Percentiles rank a stretch among this genome's conserved stretches.
Conservation (phyloP, 2,329 filamentous ascomycete genomes). For the Colletotrichum tropicicola region DNA sequence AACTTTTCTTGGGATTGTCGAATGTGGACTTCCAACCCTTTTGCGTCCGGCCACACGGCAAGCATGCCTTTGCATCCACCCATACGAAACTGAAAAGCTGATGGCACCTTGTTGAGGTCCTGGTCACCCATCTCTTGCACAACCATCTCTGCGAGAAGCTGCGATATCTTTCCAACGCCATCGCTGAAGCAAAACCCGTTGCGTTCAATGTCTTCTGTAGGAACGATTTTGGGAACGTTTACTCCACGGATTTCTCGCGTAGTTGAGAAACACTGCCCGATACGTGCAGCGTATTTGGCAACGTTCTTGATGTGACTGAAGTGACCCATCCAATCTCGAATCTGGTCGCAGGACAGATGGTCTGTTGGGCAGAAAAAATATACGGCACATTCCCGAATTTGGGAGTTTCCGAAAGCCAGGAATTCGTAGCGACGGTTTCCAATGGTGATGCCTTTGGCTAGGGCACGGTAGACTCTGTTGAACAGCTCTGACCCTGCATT, state of each 20-base stretch:
- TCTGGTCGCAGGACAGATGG: conserved; percentile 75
- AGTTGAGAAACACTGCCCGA: conserved; percentile 96
- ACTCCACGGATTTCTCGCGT: conserved; percentile 78
- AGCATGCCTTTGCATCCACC: conserved; percentile 94
- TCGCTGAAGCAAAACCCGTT: conserved; percentile 84
- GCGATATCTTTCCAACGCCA: conserved; percentile 92
- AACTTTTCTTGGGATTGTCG: conserved; percentile 92
- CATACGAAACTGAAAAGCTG: conserved; percentile 90
- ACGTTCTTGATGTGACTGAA: conserved; percentile 83
- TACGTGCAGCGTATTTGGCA: conserved; percentile 88
- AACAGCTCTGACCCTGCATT: conserved; percentile 68
- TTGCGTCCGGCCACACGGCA: conserved; percentile 75
- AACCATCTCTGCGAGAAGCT: conserved; percentile 77
- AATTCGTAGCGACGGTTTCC: conserved; percentile 88
- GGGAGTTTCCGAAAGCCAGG: conserved; percentile 93
- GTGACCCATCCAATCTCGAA: conserved; percentile 86
- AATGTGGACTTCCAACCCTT: conserved; percentile 76
- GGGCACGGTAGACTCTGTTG: conserved; percentile 74
- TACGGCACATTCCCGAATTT: conserved; percentile 89
- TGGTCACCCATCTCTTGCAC: conserved; percentile 73
- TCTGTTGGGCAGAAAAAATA: conserved; percentile 88
- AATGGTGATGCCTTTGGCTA: conserved; percentile 82
- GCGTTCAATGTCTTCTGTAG: conserved; percentile 75
- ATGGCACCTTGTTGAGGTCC: conserved; percentile 69
- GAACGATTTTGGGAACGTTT: conserved; percentile 64